Base-by-base conservation (phyloP, 768 basidiomycete genomes). In the Cyathus striatus region DNA sequence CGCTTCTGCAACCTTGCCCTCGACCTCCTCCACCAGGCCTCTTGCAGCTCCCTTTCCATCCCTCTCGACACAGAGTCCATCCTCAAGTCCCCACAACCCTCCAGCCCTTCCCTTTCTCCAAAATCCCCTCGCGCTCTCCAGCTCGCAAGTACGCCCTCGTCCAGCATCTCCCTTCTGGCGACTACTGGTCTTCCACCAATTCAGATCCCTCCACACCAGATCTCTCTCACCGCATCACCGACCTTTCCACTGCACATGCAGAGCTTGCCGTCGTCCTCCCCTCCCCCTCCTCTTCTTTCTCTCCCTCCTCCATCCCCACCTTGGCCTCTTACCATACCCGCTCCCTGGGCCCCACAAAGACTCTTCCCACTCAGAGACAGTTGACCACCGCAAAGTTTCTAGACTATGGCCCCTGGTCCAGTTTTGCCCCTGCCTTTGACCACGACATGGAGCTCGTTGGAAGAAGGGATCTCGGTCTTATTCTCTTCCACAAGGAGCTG, bases 341-440 rank as follows among this genome's bases (percentile, higher is more conserved):
- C 40, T 62, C 73, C 3, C 55, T 65, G 34, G 56, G 63, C 42
- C 58, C 65, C 44, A 68, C 66, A 51, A 61, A 67, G 49, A 64
- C 68, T 26, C 59, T 72, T 18, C 73, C 75, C 1, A 59, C 69
- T 0, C 66, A 78, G 13, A 77, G 84, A 33, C 70, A 70, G 20
- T 60, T 89, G 26, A 74, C 78, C 34, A 71, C 79, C 21, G 86
- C 85, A 41, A 60, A 70, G 0, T 90, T 90, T 56, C 66, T 92
- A 5, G 85, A 92, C 59, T 91, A 91, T 53, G 90, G 89, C 0
- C 70, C 73, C 10, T 84, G 71, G 53, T 63, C 86, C 5, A 83
- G 76, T 54, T 91, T 91, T 61, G 88, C 89, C 0, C 89, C 89
- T 1, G 66, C 72, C 7, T 90, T 86, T 57, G 85, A 88, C 46